Base-by-base conservation (phyloP, 2,329 filamentous ascomycete genomes). In the Exophiala xenobiotica region DNA sequence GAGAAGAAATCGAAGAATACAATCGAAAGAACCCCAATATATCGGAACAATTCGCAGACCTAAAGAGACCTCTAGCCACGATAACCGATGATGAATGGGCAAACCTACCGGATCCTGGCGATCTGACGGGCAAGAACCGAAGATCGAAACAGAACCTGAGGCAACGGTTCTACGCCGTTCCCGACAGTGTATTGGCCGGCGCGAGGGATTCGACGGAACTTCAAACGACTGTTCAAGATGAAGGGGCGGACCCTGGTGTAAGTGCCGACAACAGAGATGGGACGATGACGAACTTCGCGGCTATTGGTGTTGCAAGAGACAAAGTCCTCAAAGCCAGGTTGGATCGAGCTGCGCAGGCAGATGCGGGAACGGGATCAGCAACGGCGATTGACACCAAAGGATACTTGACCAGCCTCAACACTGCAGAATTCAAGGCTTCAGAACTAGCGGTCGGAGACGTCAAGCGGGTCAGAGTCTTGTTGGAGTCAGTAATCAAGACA, bases 1-100 rank as follows among this genome's bases (percentile, higher is more conserved):
- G 87, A 68, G 81, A 88, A 74, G 92, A 99, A 77, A 83, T 80
- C 69, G 90, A 96, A 67, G 91, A 97, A 65, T 95, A 96, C 79
- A 92, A 99, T 75, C 85, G 87, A 62, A 92, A 96, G 69, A 97
- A 99, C 68, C 93, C 93, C 11, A 99, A 97, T 73, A 96, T 99
- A 46, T 89, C 95, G 67, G 89, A 96, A 62, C 93, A 99, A 70
- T 99, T 99, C 69, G 90, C 91, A 67, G 93, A 97, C 64, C 75
- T 97, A 45, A 99, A 99, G 72, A 83, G 95, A 65, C 90, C 89
- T 4, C 79, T 99, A 29, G 86, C 88, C 33, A 87, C 85, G 4
- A 87, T 99, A 22, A 88, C 88, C 37, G 92, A 97, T 67, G 92
- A 99, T 57, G 91, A 99, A 63, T 99, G 93, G 93, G 90, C 90